phyloP scores from a whole-genome alignment of 345 rosid species.

The Streptanthus diversifolius region DNA sequence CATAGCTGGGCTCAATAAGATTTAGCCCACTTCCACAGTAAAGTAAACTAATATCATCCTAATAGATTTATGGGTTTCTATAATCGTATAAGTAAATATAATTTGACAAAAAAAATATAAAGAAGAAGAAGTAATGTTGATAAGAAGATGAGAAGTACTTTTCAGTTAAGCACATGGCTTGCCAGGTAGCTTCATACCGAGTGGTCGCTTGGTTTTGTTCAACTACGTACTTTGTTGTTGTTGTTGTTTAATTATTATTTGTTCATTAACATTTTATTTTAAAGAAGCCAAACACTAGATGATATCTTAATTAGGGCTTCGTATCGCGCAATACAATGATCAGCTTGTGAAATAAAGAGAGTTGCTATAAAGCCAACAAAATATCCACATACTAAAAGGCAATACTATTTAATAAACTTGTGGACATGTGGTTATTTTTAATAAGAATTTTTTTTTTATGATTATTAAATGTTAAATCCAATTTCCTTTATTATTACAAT shows the following conservation, averaged over 20 bases:
- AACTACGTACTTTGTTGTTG: too few relatives aligned
- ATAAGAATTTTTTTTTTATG: neutral
- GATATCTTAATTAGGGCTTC: neutral
- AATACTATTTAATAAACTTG: too few relatives aligned
- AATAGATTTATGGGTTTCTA: neutral
- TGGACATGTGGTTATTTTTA: neutral
- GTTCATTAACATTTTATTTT: neutral
- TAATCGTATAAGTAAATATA: neutral
- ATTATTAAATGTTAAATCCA: neutral
- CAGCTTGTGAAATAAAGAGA: conserved; percentile 6
- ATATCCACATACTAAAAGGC: neutral
- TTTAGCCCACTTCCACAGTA: neutral
- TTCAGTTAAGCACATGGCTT: conserved; percentile 24
- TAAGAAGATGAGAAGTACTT: conserved; percentile 9
- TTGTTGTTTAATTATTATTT: neutral
- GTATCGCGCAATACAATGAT: neutral
- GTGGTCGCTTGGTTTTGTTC: neutral
- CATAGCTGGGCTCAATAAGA: neutral
- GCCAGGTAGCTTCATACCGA: conserved; percentile 18
- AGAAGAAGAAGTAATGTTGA: too few relatives aligned
- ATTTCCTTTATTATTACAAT: neutral
- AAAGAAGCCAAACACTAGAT: neutral
- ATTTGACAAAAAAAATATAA: neutral
- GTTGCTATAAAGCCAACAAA: neutral
- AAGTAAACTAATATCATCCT: neutral